Evolutionary conservation across 139 green algal genomes (phyloP), one percentile per base, ranked within the genome.

Genomic region (Tetratostichococcus sp.): DNA sequence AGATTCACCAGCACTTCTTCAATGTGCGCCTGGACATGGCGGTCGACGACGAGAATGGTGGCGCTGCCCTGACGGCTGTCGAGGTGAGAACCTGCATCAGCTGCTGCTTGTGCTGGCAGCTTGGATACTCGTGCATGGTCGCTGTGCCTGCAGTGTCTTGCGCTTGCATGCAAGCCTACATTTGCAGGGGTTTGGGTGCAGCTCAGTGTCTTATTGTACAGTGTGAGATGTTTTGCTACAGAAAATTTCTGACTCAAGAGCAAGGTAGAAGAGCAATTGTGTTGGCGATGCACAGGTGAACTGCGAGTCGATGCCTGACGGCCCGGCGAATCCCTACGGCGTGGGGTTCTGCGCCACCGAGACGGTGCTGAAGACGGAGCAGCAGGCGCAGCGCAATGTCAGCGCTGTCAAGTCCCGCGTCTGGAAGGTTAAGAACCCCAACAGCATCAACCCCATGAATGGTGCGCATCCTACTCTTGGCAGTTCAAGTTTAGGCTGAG

Each of bases 1-100:
- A 86, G 67, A 73, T 86, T 59, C 91, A 93, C 84, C 91, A 97
- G 86, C 92, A 97, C 86, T 92, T 96, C 67, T 97, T 97, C 77
- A 87, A 84, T 62, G 84, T 86, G 42, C 79, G 92, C 25, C 67
- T 97, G 42, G 90, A 97, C 80, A 87, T 88, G 35, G 81, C 91
- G 0, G 75, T 97, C 0, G 92, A 97, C 74, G 86, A 89, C 76
- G 23, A 50, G 11, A n/a, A 84, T 5, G 91, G 91, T 11, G 91
- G 93, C 50, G n/a, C 26, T 28, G 6, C 25, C 67, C 76, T 84
- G 25, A 72, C 67, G 33, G 80, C 85, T 1, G 66, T 43, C n/a
- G 79, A 77, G 78, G 59, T 80, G 30, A 25, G n/a, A n/a, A n/a
- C n/a, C n/a, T n/a, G n/a, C n/a, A n/a, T n/a, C n/a, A n/a, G n/a